A percentile compares a stretch with the other conserved stretches of the same genome.
Conservation (phyloP, 345 rosid genomes). For the Arabis hirsuta region DNA sequence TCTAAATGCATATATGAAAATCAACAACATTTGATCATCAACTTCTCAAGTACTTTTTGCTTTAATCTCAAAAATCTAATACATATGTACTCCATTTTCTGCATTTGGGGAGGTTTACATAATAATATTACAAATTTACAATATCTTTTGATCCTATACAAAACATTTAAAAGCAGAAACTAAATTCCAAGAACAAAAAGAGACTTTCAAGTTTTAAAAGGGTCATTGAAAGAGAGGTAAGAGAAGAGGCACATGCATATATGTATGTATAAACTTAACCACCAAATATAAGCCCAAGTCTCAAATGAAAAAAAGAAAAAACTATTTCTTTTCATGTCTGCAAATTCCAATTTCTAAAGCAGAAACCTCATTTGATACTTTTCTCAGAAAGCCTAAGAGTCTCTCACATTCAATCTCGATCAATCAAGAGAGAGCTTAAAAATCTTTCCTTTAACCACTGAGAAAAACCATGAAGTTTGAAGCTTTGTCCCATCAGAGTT, state of each 20-base stretch:
- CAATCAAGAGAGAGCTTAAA: conserved; percentile 25
- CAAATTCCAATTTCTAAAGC: conserved; percentile 36
- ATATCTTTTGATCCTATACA: conserved; percentile 26
- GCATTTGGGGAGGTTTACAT: conserved; percentile 27
- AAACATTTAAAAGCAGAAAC: background rate
- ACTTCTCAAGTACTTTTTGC: background rate
- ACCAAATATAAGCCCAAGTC: conserved; percentile 34
- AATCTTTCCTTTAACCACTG: conserved; percentile 1
- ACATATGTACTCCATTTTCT: conserved; percentile 24
- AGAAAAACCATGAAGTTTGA: conserved; percentile 26
- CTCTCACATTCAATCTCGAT: conserved; percentile 31
- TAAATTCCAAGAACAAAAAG: conserved; percentile 3
- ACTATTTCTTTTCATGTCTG: conserved; percentile 8
- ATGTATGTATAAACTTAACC: conserved; percentile 33
- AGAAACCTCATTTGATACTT: conserved; percentile 34
- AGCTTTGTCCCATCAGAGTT: conserved; percentile 37
- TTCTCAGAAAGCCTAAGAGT: conserved; percentile 30
- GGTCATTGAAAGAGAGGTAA: conserved; percentile 24
- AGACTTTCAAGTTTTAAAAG: conserved; percentile 33
- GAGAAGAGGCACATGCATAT: conserved; percentile 25
- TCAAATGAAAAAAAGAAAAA: conserved; percentile 5
- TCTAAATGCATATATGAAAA: no score
- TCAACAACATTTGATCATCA: no score
- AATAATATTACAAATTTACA: conserved; percentile 9
- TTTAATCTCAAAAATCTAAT: conserved; percentile 5